These are phyloP conservation scores for Eutrema yunnanense DNA, from an alignment of 345 rosid genomes.

Conservation along the genomic window DNA sequence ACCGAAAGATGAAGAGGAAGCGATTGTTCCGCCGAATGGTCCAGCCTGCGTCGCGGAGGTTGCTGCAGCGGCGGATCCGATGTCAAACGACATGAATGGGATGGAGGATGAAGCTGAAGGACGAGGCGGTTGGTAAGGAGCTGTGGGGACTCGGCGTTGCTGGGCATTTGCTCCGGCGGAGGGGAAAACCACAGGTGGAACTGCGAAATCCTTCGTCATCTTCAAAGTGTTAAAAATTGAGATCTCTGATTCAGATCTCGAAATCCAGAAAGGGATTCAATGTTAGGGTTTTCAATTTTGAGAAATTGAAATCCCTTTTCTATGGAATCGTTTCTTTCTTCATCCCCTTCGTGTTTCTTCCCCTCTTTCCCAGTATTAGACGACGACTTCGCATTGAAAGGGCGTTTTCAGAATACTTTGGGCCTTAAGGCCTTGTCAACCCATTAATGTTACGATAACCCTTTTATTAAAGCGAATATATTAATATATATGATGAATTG, in stretches of 20 bases:
- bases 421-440: too few species aligned
- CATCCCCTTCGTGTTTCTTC: too few species aligned
- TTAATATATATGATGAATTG: too few species aligned
- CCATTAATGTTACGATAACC: too few species aligned
- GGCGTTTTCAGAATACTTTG: too few species aligned
- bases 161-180: constrained; percentile 48
- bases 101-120: constrained; percentile 51
- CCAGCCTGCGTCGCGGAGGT: constrained; percentile 39
- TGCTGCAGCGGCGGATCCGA: constrained; percentile 60
- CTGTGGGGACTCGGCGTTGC: constrained; percentile 69
- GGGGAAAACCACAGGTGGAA: constrained; percentile 71
- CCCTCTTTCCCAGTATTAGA: too few species aligned
- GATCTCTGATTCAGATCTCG: neutral
- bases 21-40: constrained; percentile 54
- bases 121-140: constrained; percentile 78
- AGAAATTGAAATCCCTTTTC: too few species aligned
- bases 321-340: too few species aligned
- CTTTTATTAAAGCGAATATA: too few species aligned
- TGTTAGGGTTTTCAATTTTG: too few species aligned
- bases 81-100: constrained; percentile 90
- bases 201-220: constrained; percentile 67
- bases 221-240: neutral
- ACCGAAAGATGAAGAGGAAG: constrained; percentile 29
- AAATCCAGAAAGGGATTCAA: neutral
- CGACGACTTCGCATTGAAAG: too few species aligned